Evolutionary conservation across 345 rosid species (phyloP), one percentile per base, ranked within the genome.

Genomic region (Sisymbrium altissimum): DNA sequence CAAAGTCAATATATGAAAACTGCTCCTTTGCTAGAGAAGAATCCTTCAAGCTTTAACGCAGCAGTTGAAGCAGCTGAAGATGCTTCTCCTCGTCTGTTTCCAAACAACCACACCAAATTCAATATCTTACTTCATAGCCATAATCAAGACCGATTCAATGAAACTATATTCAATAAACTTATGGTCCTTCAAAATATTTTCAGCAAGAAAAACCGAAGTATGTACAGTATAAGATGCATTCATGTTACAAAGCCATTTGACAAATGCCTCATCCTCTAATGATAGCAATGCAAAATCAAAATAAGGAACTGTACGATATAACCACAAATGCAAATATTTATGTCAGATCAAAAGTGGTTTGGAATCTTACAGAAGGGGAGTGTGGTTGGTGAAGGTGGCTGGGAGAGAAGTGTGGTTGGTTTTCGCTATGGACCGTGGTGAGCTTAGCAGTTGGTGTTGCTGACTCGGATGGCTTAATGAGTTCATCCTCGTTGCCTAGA

Each of bases 401-500:
- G 25, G 82, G 79, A 69, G 79, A 76, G 25, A 62, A 53, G 25
- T 78, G 82, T 45, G 32, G 74, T 12, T 75, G 71, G 52, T 82
- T 53, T 46, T 75, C 69, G 25, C 57, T 65, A 1, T 75, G 79
- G 23, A 71, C 68, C 3, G 77, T 72, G 0, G 77, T 50, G 68
- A 77, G 72, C 29, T 71, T 71, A 49, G 80, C 19, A 0, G 72
- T 15, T 17, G 81, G 43, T 32, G 13, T 66, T 21, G 53, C 64
- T 25, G 86, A 54, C 7, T 84, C 81, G 5, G 86, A 80, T 10
- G 94, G 88, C 52, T 86, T 81, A 36, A 79, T 66, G 58, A 92
- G 78, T 38, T 92, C 99, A 13, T 95, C 96, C 58, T 95, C 98
- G 43, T 92, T 92, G 27, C 99, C 98, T 32, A 92, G 73, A 83